Conservation (phyloP, 768 basidiomycete genomes). For the Mrakia gelida region DNA sequence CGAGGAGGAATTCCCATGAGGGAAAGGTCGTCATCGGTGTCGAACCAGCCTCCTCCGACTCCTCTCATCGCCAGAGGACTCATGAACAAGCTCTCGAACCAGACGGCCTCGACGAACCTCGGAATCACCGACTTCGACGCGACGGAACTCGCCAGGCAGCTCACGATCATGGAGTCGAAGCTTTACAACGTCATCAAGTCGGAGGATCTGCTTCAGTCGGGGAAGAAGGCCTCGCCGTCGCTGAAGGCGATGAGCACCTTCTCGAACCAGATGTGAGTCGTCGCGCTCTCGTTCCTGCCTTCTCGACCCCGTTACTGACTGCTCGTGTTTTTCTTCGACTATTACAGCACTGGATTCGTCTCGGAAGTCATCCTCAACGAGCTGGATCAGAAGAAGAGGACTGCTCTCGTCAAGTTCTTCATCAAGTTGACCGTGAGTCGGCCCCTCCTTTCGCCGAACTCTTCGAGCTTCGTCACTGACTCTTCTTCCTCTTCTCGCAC, state of each 20-base stretch:
- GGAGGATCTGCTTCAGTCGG: slow-evolving; percentile 81
- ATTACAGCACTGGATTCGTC: slow-evolving; percentile 57
- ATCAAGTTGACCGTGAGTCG: slow-evolving; percentile 75
- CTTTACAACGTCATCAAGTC: slow-evolving; percentile 80
- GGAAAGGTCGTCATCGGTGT: background rate
- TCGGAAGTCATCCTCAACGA: slow-evolving; percentile 91
- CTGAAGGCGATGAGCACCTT: slow-evolving; percentile 79
- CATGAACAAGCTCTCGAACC: slow-evolving; percentile 18
- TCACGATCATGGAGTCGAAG: slow-evolving; percentile 88
- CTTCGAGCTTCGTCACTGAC: slow-evolving; percentile 11
- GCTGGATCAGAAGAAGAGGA: slow-evolving; percentile 78
- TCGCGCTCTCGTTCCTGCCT: slow-evolving; percentile 26
- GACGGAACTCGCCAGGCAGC: slow-evolving; percentile 83
- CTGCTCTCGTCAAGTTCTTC: slow-evolving; percentile 75
- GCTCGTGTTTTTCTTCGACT: background rate
- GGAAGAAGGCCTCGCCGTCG: slow-evolving; percentile 50
- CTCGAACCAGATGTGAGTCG: slow-evolving; percentile 84
- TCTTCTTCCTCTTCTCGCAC: slow-evolving; percentile 14
- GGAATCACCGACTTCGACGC: slow-evolving; percentile 77
- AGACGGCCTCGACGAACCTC: background rate
- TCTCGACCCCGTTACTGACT: background rate
- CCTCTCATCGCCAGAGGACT: slow-evolving; percentile 14
- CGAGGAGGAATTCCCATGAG: background rate
- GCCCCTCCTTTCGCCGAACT: slow-evolving; percentile 45
- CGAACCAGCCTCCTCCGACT: slow-evolving; percentile 20